Base-by-base conservation (phyloP, 768 basidiomycete genomes). In the Neoboletus brunneissimus region DNA sequence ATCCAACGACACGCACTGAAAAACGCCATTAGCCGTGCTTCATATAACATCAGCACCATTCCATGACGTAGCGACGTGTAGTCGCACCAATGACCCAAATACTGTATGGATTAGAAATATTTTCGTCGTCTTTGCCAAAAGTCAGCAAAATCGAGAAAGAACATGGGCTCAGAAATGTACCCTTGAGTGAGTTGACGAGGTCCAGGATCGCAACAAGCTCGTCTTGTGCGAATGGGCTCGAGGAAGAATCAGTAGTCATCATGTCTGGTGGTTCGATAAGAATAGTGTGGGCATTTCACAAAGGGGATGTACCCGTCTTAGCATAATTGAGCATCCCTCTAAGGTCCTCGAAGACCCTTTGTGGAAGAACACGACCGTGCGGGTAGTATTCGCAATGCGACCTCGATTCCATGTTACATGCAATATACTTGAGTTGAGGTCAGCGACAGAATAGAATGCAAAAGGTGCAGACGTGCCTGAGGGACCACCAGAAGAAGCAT, bases 271-370 rank as follows among this genome's bases (percentile, higher is more conserved):
- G 7, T 41, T 35, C 0, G 4, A 51, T 55, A 5, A 41, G 29
- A 43, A 48, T 11, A 43, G 2, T 2, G 2, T 22, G 49, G 7
- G 2, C 8, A 35, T 42, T 49, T 40, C 2, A 51, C 9, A 29
- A 37, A 34, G 3, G 16, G 20, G 12, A 31, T n/a, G 22, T 25
- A 64, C 63, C 62, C 0, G 50, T 64, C 44, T 35, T 56, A 20
- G 51, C 44, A 37, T 56, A 53, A 15, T 64, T 64, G 12, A 64
- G 63, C 58, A 64, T 63, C 4, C 63, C 63, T 48, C 58, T 60
- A 3, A 63, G 53, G 15, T 50, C 43, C 29, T 46, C 51, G 18
- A 64, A 53, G 8, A 54, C 43, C 25, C 15, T 5, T n/a, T 40
- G 32, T 2, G 58, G 53, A 37, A 61, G 54, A 3, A 22, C 51